phyloP scores from a whole-genome alignment of 2,329 filamentous ascomycete species.

The Neonectria neomacrospora region DNA sequence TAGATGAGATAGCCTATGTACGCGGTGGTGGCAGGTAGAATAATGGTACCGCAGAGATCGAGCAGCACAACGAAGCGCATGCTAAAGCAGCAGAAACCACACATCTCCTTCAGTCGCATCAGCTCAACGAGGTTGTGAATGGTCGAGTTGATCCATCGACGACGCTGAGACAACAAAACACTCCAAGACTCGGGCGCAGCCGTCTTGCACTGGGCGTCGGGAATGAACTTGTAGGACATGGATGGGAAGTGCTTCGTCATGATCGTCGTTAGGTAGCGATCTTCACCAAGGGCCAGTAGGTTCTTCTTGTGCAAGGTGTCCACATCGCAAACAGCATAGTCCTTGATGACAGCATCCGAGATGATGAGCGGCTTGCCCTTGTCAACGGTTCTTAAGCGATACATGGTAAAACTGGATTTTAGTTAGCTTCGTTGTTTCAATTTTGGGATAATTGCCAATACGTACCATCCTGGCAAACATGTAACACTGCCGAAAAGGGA shows the following conservation, averaged over 20 bases:
- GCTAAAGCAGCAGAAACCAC: slow-evolving; percentile 98
- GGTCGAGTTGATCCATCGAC: slow-evolving; percentile 99
- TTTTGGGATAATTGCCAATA: slow-evolving; percentile 39
- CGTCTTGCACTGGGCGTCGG: slow-evolving; percentile 92
- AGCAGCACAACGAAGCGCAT: slow-evolving; percentile 98
- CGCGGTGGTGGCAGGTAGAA: slow-evolving; percentile 86
- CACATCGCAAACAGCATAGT: slow-evolving; percentile 89
- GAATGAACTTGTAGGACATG: slow-evolving; percentile 96
- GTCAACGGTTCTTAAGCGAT: slow-evolving; percentile 92
- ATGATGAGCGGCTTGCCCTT: slow-evolving; percentile 96
- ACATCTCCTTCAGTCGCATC: slow-evolving; percentile 90
- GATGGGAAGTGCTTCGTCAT: slow-evolving; percentile 98
- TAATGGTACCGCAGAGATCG: slow-evolving; percentile 91
- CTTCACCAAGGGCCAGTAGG: slow-evolving; percentile 89
- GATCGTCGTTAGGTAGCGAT: slow-evolving; percentile 95
- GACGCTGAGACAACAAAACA: slow-evolving; percentile 94
- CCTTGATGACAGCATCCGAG: slow-evolving; percentile 84
- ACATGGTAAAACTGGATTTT: slow-evolving; percentile 92
- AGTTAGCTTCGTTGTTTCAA: slow-evolving; percentile 44
- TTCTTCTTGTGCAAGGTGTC: slow-evolving; percentile 99
- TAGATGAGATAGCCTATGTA: slow-evolving; percentile 93
- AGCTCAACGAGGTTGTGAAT: slow-evolving; percentile 96
- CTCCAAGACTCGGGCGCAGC: slow-evolving; percentile 95
- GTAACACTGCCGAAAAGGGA: slow-evolving; percentile 98
- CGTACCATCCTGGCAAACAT: slow-evolving; percentile 98